phyloP scores from a whole-genome alignment of 495 filamentous ascomycete species.

The Aspergillus haitiensis region DNA sequence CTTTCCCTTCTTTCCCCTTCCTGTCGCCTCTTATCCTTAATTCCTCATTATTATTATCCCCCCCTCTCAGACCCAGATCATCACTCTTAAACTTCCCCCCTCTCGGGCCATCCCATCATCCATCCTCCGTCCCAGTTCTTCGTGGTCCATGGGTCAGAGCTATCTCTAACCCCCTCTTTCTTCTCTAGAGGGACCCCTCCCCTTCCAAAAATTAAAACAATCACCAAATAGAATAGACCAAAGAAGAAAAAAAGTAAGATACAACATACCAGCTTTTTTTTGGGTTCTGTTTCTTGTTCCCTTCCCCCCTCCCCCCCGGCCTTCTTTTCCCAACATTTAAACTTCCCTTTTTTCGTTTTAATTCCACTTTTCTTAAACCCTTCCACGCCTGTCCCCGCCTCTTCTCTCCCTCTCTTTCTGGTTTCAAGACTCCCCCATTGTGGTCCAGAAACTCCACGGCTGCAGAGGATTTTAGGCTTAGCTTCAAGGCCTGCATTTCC shows the following conservation, averaged over 20 bases:
- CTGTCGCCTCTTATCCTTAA: slow-evolving; percentile 4
- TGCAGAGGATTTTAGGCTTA: slow-evolving; percentile 27
- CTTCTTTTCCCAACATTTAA: slow-evolving; percentile 8
- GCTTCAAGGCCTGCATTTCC: slow-evolving; percentile 32
- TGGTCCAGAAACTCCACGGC: slow-evolving; percentile 24
- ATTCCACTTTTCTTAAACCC: background rate
- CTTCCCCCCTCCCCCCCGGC: background rate
- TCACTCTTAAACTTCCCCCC: slow-evolving; percentile 19
- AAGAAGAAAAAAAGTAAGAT: slow-evolving; percentile 4
- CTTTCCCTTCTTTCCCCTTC: slow-evolving; percentile 1
- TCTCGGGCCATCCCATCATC: slow-evolving; percentile 17
- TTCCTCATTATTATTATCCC: background rate
- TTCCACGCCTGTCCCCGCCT: slow-evolving; percentile 7
- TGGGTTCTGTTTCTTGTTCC: slow-evolving; percentile 21
- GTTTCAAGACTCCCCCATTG: background rate
- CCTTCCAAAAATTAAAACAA: background rate
- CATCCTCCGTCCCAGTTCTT: slow-evolving; percentile 14
- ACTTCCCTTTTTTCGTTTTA: slow-evolving; percentile 13
- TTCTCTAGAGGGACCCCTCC: background rate
- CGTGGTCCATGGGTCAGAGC: slow-evolving; percentile 18
- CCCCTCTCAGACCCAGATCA: slow-evolving; percentile 12
- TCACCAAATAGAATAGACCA: background rate
- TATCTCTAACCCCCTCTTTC: slow-evolving; percentile 17
- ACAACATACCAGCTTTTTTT: slow-evolving; percentile 9
- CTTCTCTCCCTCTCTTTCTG: background rate